Evolutionary conservation across 257 asterid genomes (phyloP), one percentile per base, ranked within the genome.

Genomic region (Solanum ossicruentum): DNA sequence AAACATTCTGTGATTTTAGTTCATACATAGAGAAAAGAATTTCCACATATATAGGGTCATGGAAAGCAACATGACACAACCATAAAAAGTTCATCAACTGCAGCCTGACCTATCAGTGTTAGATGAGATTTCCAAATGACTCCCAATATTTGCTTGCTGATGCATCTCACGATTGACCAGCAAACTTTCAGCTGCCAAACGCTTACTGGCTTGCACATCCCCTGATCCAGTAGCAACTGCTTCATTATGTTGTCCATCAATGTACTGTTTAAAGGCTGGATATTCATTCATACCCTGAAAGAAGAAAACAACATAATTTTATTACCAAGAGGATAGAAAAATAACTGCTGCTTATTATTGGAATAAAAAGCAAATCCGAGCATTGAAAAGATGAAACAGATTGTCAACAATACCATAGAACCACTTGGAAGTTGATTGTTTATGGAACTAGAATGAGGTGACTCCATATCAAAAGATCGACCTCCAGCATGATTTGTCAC

Each of bases 401-500:
- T 72, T 16, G 85, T 49, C 36, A 67, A 63, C 26, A 82, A 65
- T 91, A 93, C 99, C 98, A 84, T 85, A 78, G 95, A 89, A 88
- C 92, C 91, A 86, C 89, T 86, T 47, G 96, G 93, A 84, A 87
- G 82, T 87, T 92, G 94, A 84, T 87, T 85, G 87, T 85, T 87
- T 47, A 84, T 84, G 69, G 87, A 89, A 80, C 90, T 86, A 88
- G 88, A 81, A 86, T 88, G 86, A 60, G 92, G 94, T 82, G 70
- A 84, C 23, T 89, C 95, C 81, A 71, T 90, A 83, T 92, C 89
- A 72, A 83, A 84, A 82, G 89, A 87, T 83, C 89, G 87, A 85
- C 86, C 92, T 88, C 93, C 85, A 85, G 92, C 77, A 86, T 88
- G 91, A 90, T 89, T 90, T 87, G 91, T 93, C 73, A 88, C 93